Percentiles rank a stretch among this genome's conserved stretches.
phyloP scores from a whole-genome alignment of 495 filamentous ascomycete genomes.

The Pseudotulostoma volvatum region DNA sequence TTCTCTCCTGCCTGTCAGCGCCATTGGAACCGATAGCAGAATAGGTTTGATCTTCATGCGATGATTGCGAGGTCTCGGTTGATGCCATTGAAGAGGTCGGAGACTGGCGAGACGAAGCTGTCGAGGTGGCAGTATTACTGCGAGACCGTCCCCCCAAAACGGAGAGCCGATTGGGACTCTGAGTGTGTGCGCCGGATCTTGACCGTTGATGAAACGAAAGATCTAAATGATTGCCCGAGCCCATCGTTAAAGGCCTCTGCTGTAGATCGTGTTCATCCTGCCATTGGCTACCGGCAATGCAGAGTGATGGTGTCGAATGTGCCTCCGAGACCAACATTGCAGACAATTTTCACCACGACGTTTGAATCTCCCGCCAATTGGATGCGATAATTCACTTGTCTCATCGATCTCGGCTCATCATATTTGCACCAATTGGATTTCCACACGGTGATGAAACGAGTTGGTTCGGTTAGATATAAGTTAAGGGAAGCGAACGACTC shows the following conservation, averaged over 20 bases:
- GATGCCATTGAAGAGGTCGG: slow-evolving; percentile 27
- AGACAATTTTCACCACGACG: background rate
- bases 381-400: no score
- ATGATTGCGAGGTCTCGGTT: slow-evolving; percentile 14
- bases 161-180: slow-evolving; percentile 15
- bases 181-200: slow-evolving; percentile 23
- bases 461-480: no score
- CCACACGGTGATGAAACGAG: no score
- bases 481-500: no score
- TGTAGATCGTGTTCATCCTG: slow-evolving; percentile 4
- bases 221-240: slow-evolving; percentile 25
- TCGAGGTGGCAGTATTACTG: slow-evolving; percentile 28
- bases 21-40: slow-evolving; percentile 15
- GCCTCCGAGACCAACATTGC: background rate
- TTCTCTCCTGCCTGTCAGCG: slow-evolving; percentile 21
- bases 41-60: slow-evolving; percentile 19
- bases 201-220: slow-evolving; percentile 25
- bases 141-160: slow-evolving; percentile 28
- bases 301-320: background rate
- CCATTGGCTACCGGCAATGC: slow-evolving; percentile 1
- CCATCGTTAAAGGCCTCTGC: slow-evolving; percentile 22
- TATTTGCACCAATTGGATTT: no score
- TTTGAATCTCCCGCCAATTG: background rate
- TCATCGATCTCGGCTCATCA: no score
- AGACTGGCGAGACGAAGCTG: slow-evolving; percentile 20